These are phyloP conservation scores for Myxozyma geophila DNA, from an alignment of 805 yeast species.

Conservation along the genomic window DNA sequence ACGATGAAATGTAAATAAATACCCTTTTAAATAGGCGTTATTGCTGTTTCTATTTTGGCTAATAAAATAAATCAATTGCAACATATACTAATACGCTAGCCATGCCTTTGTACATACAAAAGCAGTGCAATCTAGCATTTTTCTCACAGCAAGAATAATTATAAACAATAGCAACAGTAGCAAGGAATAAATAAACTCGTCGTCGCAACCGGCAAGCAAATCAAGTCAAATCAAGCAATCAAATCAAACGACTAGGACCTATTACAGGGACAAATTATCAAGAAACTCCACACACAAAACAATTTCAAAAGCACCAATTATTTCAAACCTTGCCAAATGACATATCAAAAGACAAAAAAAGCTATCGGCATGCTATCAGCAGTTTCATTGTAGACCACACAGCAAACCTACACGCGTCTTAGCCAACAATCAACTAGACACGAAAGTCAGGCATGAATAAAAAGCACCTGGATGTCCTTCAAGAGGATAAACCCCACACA, in stretches of 20 bases:
- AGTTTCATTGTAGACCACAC: too few relatives aligned
- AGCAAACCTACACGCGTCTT: too few relatives aligned
- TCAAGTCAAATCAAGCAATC: too few relatives aligned
- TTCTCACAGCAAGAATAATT: background rate
- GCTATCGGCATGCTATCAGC: too few relatives aligned
- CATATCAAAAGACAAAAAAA: background rate
- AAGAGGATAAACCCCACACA: background rate
- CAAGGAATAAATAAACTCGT: background rate
- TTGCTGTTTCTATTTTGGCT: background rate
- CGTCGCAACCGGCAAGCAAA: background rate
- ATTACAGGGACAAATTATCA: background rate
- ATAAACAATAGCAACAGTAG: background rate
- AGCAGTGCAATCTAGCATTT: background rate
- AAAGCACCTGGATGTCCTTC: conserved; percentile 1
- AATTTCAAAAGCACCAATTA: conserved; percentile 1
- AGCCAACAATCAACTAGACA: too few relatives aligned
- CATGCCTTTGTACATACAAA: background rate
- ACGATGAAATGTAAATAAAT: conserved; percentile 7
- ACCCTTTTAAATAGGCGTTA: background rate
- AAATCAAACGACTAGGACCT: too few relatives aligned
- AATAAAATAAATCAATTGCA: background rate
- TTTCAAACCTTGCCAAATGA: conserved; percentile 10
- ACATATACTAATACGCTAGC: too few relatives aligned
- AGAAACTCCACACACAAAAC: conserved; percentile 1
- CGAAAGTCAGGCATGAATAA: background rate